phyloP scores from a whole-genome alignment of 371 early-diverging fungal species.

The Lichtheimia hyalospora region DNA sequence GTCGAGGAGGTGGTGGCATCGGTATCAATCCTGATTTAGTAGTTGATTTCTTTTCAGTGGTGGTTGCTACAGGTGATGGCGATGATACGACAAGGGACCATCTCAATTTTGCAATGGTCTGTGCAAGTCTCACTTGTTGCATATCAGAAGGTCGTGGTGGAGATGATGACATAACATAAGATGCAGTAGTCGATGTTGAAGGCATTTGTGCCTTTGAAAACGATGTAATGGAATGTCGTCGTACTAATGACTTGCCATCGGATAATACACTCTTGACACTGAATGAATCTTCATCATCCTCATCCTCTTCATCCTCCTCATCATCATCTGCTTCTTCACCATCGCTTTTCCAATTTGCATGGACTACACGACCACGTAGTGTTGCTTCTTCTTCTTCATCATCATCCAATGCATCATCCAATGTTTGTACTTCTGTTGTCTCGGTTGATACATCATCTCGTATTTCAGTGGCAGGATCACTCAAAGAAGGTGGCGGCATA shows the following conservation, averaged over 20 bases:
- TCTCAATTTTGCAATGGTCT: slow-evolving; percentile 27
- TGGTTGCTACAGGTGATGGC: neutral
- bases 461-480: slow-evolving; percentile 22
- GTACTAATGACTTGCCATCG: slow-evolving; percentile 15
- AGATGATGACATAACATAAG: slow-evolving; percentile 39
- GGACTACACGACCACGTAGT: slow-evolving; percentile 5
- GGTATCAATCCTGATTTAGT: slow-evolving; percentile 33
- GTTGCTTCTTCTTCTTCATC: slow-evolving; percentile 27
- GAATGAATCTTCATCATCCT: slow-evolving; percentile 7
- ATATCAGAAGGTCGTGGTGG: slow-evolving; percentile 25
- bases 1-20: slow-evolving; percentile 45
- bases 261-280: slow-evolving; percentile 3
- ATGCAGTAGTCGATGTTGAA: slow-evolving; percentile 33
- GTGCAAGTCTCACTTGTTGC: slow-evolving; percentile 23
- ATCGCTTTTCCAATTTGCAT: slow-evolving; percentile 30
- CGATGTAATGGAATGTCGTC: slow-evolving; percentile 40
- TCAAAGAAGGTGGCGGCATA: slow-evolving; percentile 53
- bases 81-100: slow-evolving; percentile 25
- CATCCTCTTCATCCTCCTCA: slow-evolving; percentile 8
- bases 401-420: slow-evolving; percentile 17
- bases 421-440: slow-evolving; percentile 1
- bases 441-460: no score
- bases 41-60: neutral
- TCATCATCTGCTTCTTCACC: slow-evolving; percentile 22
- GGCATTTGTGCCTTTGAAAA: slow-evolving; percentile 30